Percentiles rank a stretch among this genome's conserved stretches.
phyloP scores from a whole-genome alignment of 2,329 filamentous ascomycete species.

The Thelonectria olida region DNA sequence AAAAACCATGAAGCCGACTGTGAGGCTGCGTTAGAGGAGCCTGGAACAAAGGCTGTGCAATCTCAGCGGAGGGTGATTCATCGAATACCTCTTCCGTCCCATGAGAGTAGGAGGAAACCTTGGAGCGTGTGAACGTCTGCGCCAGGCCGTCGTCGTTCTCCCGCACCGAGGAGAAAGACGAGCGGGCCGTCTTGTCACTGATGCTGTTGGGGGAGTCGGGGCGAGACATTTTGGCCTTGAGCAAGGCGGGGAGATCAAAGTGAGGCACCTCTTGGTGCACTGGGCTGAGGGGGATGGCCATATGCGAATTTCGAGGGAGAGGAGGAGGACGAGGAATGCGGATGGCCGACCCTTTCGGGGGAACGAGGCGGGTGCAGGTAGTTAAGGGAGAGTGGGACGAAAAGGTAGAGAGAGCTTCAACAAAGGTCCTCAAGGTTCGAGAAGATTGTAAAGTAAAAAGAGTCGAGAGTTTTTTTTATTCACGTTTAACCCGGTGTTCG shows the following conservation, averaged over 20 bases:
- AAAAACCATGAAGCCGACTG: constrained; percentile 66
- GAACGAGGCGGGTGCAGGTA: neutral
- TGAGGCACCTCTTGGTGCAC: constrained; percentile 47
- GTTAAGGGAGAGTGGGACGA: neutral
- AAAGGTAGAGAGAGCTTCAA: neutral
- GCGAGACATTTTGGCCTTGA: constrained; percentile 50
- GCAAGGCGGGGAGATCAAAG: constrained; percentile 47
- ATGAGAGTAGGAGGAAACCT: constrained; percentile 66
- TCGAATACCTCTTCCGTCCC: constrained; percentile 62
- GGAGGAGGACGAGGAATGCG: constrained; percentile 18
- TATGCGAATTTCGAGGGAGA: constrained; percentile 37
- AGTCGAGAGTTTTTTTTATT: neutral
- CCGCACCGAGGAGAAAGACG: constrained; percentile 70
- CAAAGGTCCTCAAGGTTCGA: neutral
- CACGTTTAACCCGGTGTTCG: neutral
- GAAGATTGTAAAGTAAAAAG: neutral
- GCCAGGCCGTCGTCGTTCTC: constrained; percentile 67
- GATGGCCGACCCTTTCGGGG: constrained; percentile 30
- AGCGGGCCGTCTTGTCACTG: constrained; percentile 54
- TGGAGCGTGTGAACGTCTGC: constrained; percentile 71
- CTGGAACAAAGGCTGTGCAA: constrained; percentile 57
- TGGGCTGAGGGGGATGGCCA: constrained; percentile 45
- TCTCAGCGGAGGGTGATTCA: constrained; percentile 54
- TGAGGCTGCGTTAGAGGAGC: constrained; percentile 64
- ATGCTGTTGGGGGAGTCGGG: constrained; percentile 47